phyloP scores from a whole-genome alignment of 2,329 filamentous ascomycete genomes.

The Xylariales sp. region DNA sequence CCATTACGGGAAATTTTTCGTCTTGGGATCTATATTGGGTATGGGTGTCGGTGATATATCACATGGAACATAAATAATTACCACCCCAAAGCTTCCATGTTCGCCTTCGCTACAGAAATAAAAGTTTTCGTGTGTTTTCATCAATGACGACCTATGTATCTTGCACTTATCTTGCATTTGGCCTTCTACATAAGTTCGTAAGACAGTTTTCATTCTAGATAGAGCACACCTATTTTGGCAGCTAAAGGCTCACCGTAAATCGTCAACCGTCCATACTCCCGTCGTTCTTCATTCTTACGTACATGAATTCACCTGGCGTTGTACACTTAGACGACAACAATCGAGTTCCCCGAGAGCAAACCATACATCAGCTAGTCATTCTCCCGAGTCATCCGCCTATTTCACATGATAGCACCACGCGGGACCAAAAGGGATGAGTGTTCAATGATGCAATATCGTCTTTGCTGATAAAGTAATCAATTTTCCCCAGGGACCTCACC shows the following conservation, averaged over 20 bases:
- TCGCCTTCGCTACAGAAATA: too few species aligned
- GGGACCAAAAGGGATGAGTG: background rate
- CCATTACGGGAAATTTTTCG: too few species aligned
- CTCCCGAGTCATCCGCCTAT: background rate
- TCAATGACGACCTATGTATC: background rate
- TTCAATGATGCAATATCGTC: constrained; percentile 7
- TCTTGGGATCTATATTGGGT: too few species aligned
- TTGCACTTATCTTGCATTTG: background rate
- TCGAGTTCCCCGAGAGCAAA: background rate
- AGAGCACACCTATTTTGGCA: background rate
- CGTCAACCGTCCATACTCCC: background rate
- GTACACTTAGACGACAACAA: too few species aligned
- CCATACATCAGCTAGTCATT: background rate
- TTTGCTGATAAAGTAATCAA: background rate
- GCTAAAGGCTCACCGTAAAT: too few species aligned
- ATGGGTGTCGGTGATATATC: too few species aligned
- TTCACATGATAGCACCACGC: background rate
- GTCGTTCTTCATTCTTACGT: background rate
- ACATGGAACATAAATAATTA: too few species aligned
- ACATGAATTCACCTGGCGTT: background rate
- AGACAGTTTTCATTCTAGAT: background rate
- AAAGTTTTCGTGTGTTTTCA: background rate
- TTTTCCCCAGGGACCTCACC: background rate
- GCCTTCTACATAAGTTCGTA: background rate
- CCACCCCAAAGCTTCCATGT: too few species aligned